Evolutionary conservation across 164 flowering plant species (phyloP).

Genomic region (Magnolia sinica): DNA sequence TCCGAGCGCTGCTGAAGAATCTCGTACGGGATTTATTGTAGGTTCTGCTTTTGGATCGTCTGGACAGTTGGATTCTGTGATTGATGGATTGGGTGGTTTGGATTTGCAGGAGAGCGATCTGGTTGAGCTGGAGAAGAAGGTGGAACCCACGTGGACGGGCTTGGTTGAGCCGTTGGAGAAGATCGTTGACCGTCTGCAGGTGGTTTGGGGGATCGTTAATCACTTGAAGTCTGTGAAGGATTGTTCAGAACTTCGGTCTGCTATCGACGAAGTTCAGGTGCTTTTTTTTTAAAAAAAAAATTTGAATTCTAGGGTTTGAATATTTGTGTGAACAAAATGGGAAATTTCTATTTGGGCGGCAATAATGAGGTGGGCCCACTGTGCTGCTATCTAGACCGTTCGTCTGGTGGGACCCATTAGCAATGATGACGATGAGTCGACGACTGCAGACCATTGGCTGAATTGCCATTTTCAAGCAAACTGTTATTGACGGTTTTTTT

Average conservation of each 20-base stretch:
- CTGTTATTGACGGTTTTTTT: too few species aligned
- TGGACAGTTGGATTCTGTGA: background rate
- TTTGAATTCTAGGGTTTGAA: background rate
- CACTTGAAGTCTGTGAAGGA: constrained; percentile 95
- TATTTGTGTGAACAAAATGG: too few species aligned
- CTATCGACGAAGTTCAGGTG: constrained; percentile 96
- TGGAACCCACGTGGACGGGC: constrained; percentile 90
- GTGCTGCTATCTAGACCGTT: too few species aligned
- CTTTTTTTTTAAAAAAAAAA: background rate
- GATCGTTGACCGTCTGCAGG: constrained; percentile 61
- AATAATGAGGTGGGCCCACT: too few species aligned
- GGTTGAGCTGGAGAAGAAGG: constrained; percentile 70
- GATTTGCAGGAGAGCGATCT: constrained; percentile 67
- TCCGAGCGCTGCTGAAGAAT: constrained; percentile 58
- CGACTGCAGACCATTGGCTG: too few species aligned
- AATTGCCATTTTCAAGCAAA: too few species aligned
- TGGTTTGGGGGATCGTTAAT: constrained; percentile 88
- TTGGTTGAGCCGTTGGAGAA: constrained; percentile 94
- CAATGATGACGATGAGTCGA: too few species aligned
- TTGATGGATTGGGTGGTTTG: background rate
- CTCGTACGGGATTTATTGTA: constrained; percentile 40
- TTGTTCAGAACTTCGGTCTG: constrained; percentile 81
- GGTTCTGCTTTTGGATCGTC: background rate
- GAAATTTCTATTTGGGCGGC: too few species aligned
- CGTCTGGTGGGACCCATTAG: too few species aligned